Evolutionary conservation across 441 rosid species (phyloP).

Genomic region (Gossypium aridum): DNA sequence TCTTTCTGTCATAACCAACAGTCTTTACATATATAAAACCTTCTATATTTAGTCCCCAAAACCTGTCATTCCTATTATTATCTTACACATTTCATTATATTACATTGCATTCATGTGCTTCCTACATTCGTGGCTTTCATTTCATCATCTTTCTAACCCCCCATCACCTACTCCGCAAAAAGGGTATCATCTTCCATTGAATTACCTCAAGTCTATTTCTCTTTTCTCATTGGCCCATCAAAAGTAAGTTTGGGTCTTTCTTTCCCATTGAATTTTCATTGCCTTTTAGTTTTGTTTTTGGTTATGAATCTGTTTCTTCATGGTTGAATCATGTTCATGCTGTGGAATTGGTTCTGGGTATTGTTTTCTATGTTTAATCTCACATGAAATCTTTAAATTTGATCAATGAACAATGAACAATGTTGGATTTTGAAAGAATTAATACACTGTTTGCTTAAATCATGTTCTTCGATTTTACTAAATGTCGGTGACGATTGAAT

Average conservation of each 20-base stretch:
- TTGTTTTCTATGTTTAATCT: not conserved
- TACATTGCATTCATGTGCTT: too few relatives aligned
- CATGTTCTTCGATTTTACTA: not conserved
- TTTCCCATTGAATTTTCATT: not conserved
- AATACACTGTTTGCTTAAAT: not conserved
- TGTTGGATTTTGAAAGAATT: too few relatives aligned
- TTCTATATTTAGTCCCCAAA: not conserved
- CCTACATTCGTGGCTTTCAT: too few relatives aligned
- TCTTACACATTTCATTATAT: not conserved
- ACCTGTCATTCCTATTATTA: not conserved
- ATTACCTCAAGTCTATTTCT: not conserved
- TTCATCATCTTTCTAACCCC: not conserved
- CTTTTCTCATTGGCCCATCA: not conserved
- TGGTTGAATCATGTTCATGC: not conserved
- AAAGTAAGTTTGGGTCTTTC: conserved; percentile 4
- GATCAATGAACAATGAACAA: not conserved
- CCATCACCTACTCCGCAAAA: not conserved
- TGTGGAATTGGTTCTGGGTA: not conserved
- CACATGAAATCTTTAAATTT: not conserved
- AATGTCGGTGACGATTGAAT: not conserved
- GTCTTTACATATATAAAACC: too few relatives aligned
- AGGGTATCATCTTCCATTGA: not conserved
- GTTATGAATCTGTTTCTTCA: not conserved
- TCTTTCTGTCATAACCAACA: not conserved
- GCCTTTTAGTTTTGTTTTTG: not conserved